These are phyloP conservation scores for Salvia hispanica DNA, from an alignment of 257 asterid genomes.

Conservation along the genomic window DNA sequence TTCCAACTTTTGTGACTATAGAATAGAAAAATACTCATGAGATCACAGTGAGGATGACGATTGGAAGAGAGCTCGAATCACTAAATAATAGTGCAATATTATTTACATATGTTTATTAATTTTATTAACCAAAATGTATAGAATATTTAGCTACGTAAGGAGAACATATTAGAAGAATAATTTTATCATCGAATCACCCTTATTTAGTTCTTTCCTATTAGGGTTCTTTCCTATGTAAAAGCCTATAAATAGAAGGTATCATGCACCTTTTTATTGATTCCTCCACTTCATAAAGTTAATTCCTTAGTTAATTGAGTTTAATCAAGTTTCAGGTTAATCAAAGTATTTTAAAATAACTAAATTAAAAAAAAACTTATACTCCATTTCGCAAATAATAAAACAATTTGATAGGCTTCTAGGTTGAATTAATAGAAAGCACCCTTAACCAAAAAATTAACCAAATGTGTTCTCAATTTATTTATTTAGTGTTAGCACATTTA, in stretches of 20 bases:
- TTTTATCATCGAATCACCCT: background rate
- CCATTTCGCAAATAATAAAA: too few species aligned
- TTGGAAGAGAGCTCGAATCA: too few species aligned
- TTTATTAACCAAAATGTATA: background rate
- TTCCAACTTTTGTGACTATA: constrained; percentile 21
- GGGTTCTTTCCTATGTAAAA: constrained; percentile 12
- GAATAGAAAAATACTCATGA: background rate
- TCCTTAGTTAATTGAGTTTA: background rate
- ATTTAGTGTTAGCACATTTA: too few species aligned
- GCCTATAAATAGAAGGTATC: constrained; percentile 24
- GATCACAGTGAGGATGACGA: background rate
- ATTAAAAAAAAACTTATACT: too few species aligned
- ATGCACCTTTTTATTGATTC: constrained; percentile 17
- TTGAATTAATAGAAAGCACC: too few species aligned
- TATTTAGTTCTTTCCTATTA: background rate
- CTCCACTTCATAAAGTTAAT: background rate
- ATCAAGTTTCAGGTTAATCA: background rate
- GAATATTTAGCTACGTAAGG: too few species aligned
- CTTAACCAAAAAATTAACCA: too few species aligned
- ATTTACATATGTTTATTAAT: background rate
- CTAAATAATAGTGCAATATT: too few species aligned
- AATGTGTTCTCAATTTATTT: too few species aligned
- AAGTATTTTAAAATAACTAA: background rate
- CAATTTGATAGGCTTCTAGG: too few species aligned
- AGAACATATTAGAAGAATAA: constrained; percentile 12